Base-by-base conservation (phyloP, 1,284 basidiomycete species). In the Gomphus bonarii region DNA sequence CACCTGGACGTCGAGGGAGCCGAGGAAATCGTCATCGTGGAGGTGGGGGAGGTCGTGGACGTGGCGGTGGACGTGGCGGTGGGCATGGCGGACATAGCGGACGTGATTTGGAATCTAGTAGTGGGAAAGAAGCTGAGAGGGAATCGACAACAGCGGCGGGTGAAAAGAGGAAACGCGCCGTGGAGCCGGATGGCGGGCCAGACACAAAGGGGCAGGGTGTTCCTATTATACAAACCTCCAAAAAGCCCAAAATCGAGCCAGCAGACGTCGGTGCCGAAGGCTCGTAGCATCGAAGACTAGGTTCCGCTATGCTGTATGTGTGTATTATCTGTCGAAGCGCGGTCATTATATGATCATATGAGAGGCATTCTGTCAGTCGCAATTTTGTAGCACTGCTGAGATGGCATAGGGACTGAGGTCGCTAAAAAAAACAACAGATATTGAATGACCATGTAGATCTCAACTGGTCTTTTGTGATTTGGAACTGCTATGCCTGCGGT, bases 121-220 rank as follows among this genome's bases (percentile, higher is more conserved):
- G 68, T 35, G 72, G 73, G 35, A 46, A 28, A n/a, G 53, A 30
- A n/a, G 54, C 54, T 16, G 36, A 53, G n/a, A n/a, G 12, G 50
- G 66, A 67, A 25, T 69, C 73, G 60, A 65, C 33, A 16, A 40
- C 50, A 31, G 14, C 18, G 16, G 40, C 69, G 0, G 85, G 84
- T 22, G 84, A 85, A 62, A 88, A 88, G 72, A 73, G 86, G 60
- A 88, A 88, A 67, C 78, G 85, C 28, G 81, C 75, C 1, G 73
- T 86, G 0, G 86, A 88, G 65, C 85, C 85, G 1, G 86, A 88
- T 63, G 86, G 86, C 61, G 85, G 82, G 0, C 78, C 81, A 2
- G 77, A 84, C 63, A 73, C 75, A 28, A 75, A 85, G 16, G 84
- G 84, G 0, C 75, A 71, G n/a, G 72, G 70, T 31, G 81, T 82